Base-by-base conservation (phyloP, 192 early-diverging fungal species). In the Coemansia sp. region DNA sequence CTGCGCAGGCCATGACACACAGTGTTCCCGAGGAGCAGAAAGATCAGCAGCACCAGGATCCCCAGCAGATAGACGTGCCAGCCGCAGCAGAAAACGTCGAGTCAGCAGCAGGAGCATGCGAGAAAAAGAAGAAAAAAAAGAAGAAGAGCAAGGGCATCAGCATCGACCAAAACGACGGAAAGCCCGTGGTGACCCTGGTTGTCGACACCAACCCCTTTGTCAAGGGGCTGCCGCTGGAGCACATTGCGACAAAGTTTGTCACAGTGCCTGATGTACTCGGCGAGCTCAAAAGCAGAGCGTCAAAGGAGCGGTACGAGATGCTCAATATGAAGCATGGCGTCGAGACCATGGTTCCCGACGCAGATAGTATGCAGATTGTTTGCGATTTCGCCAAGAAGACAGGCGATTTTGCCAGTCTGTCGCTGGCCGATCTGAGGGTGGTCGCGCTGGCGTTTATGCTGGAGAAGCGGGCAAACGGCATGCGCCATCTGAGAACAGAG, bases 361-460 rank as follows among this genome's bases (percentile, higher is more conserved):
- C 64, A 6, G 68, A 66, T 65, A 75, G 75, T 45, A 68, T 76
- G 61, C 46, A 64, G 46, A 64, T 84, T 68, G 94, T 97, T 16
- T 78, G 89, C 24, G 85, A 83, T 7, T 97, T 97, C 78, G 83
- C 95, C 45, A 91, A 89, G 62, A 89, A 88, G 67, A 95, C 96
- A 5, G 96, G 96, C 48, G 96, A 98, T 78, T 95, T 86, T 70
- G 69, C 89, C 22, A 80, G 82, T 25, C 79, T 98, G 18, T 89
- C 90, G 16, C 61, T 82, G 23, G 87, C 90, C 14, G 96, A 98
- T 88, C 67, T 98, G 54, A 91, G 88, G 68, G 87, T 98, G 11
- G 74, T 98, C 24, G 96, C 96, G 6, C 72, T 98, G 63, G 88
- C 91, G 0, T 92, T 88, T 55, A 92, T 90, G 84, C 67, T 98